These are phyloP conservation scores for Eragrostis tef DNA, from an alignment of 202 grass and related monocot genomes.

Conservation along the genomic window DNA sequence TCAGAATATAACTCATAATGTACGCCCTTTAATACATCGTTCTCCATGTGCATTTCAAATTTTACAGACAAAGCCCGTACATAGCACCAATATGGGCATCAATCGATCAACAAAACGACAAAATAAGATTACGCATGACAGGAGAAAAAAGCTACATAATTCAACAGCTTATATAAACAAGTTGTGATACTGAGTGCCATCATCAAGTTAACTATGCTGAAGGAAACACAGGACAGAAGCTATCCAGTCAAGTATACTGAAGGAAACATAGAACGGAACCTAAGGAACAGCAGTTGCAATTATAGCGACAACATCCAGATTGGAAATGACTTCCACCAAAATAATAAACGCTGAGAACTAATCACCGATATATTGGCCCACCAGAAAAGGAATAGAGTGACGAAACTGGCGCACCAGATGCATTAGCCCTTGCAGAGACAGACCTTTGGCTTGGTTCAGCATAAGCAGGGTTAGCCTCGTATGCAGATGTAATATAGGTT, in stretches of 20 bases:
- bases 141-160: background rate
- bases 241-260: conserved; percentile 11
- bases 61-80: background rate
- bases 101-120: conserved; percentile 1
- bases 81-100: background rate
- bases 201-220: conserved; percentile 22
- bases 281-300: background rate
- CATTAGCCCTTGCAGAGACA: conserved; percentile 36
- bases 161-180: conserved; percentile 20
- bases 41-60: background rate
- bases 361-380: conserved; percentile 49
- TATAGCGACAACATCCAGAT: conserved; percentile 9
- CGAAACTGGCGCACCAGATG: conserved; percentile 37
- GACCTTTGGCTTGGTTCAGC: conserved; percentile 36
- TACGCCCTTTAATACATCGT: background rate
- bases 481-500: conserved; percentile 28
- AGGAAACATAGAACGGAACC: background rate
- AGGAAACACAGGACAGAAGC: background rate
- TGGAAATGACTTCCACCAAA: conserved; percentile 2
- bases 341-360: background rate
- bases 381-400: conserved; percentile 54
- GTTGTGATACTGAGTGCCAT: background rate
- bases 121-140: conserved; percentile 7
- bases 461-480: conserved; percentile 50
- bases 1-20: background rate